Evolutionary conservation across 345 rosid species (phyloP), one percentile per base, ranked within the genome.

Genomic region (Trapa bicornis): DNA sequence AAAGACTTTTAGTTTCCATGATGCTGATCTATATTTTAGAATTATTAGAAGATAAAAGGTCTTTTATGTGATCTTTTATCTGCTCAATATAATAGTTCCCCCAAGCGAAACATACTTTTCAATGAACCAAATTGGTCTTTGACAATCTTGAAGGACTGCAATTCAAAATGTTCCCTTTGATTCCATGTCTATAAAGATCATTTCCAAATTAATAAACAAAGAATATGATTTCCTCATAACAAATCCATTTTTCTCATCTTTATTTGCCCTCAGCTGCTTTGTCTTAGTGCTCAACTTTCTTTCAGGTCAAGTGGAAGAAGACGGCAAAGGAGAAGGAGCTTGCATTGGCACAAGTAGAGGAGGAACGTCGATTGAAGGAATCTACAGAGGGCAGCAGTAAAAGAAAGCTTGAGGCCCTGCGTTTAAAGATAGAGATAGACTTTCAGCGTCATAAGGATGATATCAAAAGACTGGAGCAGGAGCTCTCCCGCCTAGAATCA

Each of bases 401-500:
- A 57, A 60, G 76, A 37, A 73, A 58, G 50, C 68, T 68, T 0
- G 72, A 71, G 48, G 60, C 74, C 50, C 37, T 75, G 65, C 74
- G 74, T 43, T 64, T 67, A 65, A 68, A 75, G 74, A 67, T 67
- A 57, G 74, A 75, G 71, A 68, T 67, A 47, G 78, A 75, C 47
- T 67, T 60, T 53, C 75, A 75, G 68, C 72, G 71, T 53, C 65
- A 67, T 37, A 75, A 75, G 71, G 78, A 71, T 15, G 75, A 67
- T 47, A 56, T 71, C 12, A 69, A 48, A 71, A 75, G 74, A 47
- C 75, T 75, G 37, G 75, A 75, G 67, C 77, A 70, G 65, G 72
- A 75, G 53, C 70, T 75, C 60, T 56, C 61, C 0, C 62, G 71
- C 52, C 15, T 58, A 58, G 35, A 38, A 33, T 58, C 63, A 6